phyloP scores from a whole-genome alignment of 306 rosid species.

The Vachellia collinsii region DNA sequence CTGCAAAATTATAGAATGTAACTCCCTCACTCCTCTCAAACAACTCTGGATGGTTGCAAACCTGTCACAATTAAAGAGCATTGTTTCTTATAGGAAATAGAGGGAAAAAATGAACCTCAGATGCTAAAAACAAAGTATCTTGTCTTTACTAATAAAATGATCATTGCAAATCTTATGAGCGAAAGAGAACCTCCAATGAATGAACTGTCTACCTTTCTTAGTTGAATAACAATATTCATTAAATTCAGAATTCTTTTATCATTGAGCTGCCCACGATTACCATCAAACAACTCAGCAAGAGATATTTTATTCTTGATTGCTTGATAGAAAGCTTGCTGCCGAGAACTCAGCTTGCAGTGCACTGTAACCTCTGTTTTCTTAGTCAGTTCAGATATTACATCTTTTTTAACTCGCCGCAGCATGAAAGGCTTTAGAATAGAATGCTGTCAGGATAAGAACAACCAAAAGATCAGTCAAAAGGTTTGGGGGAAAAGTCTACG shows the following conservation, averaged over 20 bases:
- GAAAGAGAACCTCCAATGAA: neutral
- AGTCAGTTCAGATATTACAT: slow-evolving; percentile 92
- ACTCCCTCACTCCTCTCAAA: slow-evolving; percentile 97
- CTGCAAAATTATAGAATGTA: slow-evolving; percentile 79
- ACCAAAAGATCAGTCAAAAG: slow-evolving; percentile 33
- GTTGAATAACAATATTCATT: slow-evolving; percentile 97
- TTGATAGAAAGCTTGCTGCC: slow-evolving; percentile 97
- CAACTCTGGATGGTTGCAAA: slow-evolving; percentile 98
- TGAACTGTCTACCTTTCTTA: slow-evolving; percentile 70
- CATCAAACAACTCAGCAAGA: slow-evolving; percentile 88
- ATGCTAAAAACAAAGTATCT: slow-evolving; percentile 17
- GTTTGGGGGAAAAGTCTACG: neutral
- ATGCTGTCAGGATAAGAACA: slow-evolving; percentile 62
- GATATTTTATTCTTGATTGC: slow-evolving; percentile 99
- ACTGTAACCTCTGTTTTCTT: slow-evolving; percentile 89
- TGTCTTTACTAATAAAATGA: slow-evolving; percentile 18
- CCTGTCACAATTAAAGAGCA: slow-evolving; percentile 57
- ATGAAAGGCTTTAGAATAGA: slow-evolving; percentile 96
- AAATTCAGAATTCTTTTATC: slow-evolving; percentile 86
- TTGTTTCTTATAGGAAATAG: slow-evolving; percentile 30
- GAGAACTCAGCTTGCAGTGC: slow-evolving; percentile 96
- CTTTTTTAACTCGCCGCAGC: slow-evolving; percentile 94
- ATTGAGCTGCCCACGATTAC: slow-evolving; percentile 85
- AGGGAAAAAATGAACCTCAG: neutral
- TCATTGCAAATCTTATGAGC: neutral